Evolutionary conservation across 805 yeast genomes (phyloP), one percentile per base, ranked within the genome.

Genomic region (Candida argentea): DNA sequence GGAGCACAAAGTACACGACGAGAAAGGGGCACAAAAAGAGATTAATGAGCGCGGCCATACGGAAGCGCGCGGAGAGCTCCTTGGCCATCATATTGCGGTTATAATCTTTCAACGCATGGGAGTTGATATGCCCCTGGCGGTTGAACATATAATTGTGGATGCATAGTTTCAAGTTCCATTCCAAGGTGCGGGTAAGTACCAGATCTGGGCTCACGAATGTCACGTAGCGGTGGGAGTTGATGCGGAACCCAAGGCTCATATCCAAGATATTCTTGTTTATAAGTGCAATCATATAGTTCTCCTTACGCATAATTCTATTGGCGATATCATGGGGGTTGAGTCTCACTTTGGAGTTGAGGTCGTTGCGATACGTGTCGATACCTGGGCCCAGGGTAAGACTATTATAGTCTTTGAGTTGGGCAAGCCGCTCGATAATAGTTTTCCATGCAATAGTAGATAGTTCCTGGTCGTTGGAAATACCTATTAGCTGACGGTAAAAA

Each of bases 391-490:
- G 65, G 1, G 80, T 70, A 14, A 73, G 56, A 5, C 91, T 85
- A 52, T 86, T 87, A 39, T 80, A 85, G 43, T 85, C 86, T 39
- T 82, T 73, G 28, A 91, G 55, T 5, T 67, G 56, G 71, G 84
- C 74, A 9, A 91, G 57, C 24, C 83, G 71, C 30, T 74, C 75
- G 9, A 86, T 89, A 1, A 91, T 79, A 15, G 76, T 72, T 33
- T 79, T 81, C 99, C 98, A 91, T 14, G 94, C 76, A 9, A 91
- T 81, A 0, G 97, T 87, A 61, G 85, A 94, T 34, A 91, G 58
- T 43, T 91, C 97, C 31, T 55, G 46, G 33, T 75, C 76, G 42
- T 83, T 91, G 2, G 75, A 55, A 13, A 89, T 74, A 6, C 73
- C 72, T 16, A 89, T 64, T 28, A 89, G 59, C 39, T 82, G 68